A percentile compares a stretch with the other conserved stretches of the same genome.
Conservation (phyloP, 2,329 filamentous ascomycete species). For the Microsporum audouinii region DNA sequence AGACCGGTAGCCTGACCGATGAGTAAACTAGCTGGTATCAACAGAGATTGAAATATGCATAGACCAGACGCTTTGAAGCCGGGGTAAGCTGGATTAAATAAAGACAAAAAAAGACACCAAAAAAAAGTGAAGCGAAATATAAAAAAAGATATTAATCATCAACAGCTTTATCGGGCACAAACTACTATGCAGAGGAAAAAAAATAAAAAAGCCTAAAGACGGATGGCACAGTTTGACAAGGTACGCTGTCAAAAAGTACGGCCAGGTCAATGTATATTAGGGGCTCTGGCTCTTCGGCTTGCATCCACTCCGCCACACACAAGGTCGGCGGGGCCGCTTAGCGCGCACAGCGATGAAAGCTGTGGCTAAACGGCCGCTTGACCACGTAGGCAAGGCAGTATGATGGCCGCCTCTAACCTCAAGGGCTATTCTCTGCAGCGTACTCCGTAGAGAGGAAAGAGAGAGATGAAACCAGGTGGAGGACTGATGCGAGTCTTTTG, state of each 20-base stretch:
- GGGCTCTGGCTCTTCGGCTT: not conserved
- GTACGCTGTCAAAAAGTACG: not conserved
- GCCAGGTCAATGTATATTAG: not conserved
- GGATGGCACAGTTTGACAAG: not conserved
- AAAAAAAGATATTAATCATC: not conserved
- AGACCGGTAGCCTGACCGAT: not conserved
- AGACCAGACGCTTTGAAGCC: not conserved
- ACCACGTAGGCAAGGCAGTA: not conserved
- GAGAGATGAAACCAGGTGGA: not conserved
- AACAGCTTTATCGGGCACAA: not conserved
- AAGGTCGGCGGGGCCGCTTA: constrained; percentile 10
- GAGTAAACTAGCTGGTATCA: not conserved
- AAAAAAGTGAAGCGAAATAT: not conserved
- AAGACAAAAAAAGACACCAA: not conserved
- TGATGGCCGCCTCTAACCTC: not conserved
- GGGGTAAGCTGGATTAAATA: constrained; percentile 1
- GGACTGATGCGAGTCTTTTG: not conserved
- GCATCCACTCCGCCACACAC: constrained; percentile 12
- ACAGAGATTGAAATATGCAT: not conserved
- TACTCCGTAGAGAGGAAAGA: not conserved
- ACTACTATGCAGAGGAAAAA: not conserved
- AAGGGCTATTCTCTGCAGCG: not conserved
- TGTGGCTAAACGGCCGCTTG: constrained; percentile 4
- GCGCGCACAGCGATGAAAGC: not conserved
- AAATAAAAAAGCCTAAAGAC: not conserved